Percentiles rank a stretch among this genome's conserved stretches.
Conservation (phyloP, 2,329 filamentous ascomycete genomes). For the Pseudogymnoascus sp. region DNA sequence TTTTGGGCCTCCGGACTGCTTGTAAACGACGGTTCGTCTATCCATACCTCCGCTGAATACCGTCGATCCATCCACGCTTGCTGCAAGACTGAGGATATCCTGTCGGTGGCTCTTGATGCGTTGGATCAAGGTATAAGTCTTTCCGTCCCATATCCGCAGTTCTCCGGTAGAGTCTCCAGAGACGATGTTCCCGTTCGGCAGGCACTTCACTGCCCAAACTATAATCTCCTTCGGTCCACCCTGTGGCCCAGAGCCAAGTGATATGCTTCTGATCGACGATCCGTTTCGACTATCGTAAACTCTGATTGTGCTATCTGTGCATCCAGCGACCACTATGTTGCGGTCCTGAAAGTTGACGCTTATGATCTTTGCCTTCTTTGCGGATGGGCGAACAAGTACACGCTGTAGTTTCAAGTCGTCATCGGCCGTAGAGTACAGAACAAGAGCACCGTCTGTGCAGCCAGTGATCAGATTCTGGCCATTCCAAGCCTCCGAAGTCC, state of each 20-base stretch:
- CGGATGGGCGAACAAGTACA: slow-evolving; percentile 65
- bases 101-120: slow-evolving; percentile 80
- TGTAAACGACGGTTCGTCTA: slow-evolving; percentile 76
- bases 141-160: slow-evolving; percentile 86
- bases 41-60: slow-evolving; percentile 92
- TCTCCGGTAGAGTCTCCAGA: slow-evolving; percentile 94
- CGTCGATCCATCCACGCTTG: slow-evolving; percentile 68
- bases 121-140: slow-evolving; percentile 82
- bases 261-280: slow-evolving; percentile 70
- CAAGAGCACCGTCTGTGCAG: slow-evolving; percentile 84
- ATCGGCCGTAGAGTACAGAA: slow-evolving; percentile 79
- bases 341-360: slow-evolving; percentile 85
- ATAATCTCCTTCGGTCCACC: slow-evolving; percentile 79
- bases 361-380: slow-evolving; percentile 81
- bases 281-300: slow-evolving; percentile 80
- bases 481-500: slow-evolving; percentile 21
- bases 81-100: slow-evolving; percentile 82
- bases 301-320: slow-evolving; percentile 92
- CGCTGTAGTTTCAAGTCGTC: slow-evolving; percentile 73
- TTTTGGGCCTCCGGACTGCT: slow-evolving; percentile 51
- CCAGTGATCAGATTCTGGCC: slow-evolving; percentile 69
- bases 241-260: slow-evolving; percentile 68
- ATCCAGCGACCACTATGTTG: slow-evolving; percentile 77
- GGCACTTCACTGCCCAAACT: slow-evolving; percentile 86
- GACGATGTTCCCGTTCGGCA: slow-evolving; percentile 82